Evolutionary conservation across 441 rosid genomes (phyloP).

Genomic region (Arabidopsis lyrata): DNA sequence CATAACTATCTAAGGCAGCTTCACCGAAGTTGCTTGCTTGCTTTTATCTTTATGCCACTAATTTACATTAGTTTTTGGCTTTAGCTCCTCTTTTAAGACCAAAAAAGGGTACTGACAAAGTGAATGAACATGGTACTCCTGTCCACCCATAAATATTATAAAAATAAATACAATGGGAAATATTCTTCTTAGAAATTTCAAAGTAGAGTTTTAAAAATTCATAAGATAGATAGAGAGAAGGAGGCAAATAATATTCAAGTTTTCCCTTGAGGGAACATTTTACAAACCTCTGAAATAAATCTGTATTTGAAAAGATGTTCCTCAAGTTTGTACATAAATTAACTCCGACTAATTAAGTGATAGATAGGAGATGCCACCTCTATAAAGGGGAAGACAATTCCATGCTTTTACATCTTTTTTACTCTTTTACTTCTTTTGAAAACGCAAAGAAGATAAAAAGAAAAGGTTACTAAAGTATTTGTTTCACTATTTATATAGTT

Average conservation of each 20-base stretch:
- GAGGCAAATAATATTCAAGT: neutral
- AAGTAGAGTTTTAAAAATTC: neutral
- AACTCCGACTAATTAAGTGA: neutral
- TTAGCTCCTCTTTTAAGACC: neutral
- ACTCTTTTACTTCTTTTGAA: neutral
- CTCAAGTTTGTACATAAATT: neutral
- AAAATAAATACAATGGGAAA: neutral
- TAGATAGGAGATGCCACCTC: slow-evolving; percentile 2
- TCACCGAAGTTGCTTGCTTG: slow-evolving; percentile 38
- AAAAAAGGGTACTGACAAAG: slow-evolving; percentile 19
- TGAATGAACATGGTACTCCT: slow-evolving; percentile 1
- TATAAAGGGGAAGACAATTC: slow-evolving; percentile 9
- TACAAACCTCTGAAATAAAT: neutral
- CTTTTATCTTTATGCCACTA: neutral
- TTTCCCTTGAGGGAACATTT: slow-evolving; percentile 4
- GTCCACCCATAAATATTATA: slow-evolving; percentile 7
- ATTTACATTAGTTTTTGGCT: slow-evolving; percentile 21
- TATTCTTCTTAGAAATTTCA: slow-evolving; percentile 1
- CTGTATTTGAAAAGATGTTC: neutral
- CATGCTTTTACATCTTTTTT: slow-evolving; percentile 22
- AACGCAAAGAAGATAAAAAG: neutral
- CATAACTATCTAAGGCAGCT: no score
- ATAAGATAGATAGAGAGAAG: neutral
- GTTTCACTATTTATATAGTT: slow-evolving; percentile 21
- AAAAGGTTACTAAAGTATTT: slow-evolving; percentile 19